Evolutionary conservation across 1,284 basidiomycete species (phyloP).

Genomic region (Sanghuangporus weigelae): DNA sequence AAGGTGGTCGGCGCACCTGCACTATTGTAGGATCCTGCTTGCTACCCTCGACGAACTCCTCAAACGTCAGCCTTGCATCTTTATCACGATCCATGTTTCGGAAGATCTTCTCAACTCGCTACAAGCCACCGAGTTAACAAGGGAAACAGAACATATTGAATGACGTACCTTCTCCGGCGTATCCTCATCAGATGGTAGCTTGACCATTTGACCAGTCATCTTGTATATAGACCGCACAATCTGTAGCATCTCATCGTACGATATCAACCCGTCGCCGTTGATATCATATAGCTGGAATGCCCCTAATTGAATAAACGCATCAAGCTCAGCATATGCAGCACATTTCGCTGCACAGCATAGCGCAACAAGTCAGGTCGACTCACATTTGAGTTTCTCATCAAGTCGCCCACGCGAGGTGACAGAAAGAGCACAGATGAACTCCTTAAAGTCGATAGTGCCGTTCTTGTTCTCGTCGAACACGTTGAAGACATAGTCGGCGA

Average conservation of each 20-base stretch:
- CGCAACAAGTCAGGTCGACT: constrained; percentile 16
- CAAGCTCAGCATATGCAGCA: constrained; percentile 16
- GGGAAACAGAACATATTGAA: background rate
- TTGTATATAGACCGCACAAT: constrained; percentile 97
- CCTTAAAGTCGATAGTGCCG: constrained; percentile 95
- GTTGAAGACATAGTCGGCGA: constrained; percentile 99
- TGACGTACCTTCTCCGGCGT: constrained; percentile 90
- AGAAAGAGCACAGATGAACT: constrained; percentile 97
- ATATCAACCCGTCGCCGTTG: constrained; percentile 94
- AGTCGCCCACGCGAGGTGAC: constrained; percentile 91
- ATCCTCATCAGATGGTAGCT: constrained; percentile 95
- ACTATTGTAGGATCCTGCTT: constrained; percentile 98
- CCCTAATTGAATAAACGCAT: constrained; percentile 51
- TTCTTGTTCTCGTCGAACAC: constrained; percentile 96
- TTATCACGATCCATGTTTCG: constrained; percentile 90
- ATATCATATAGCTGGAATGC: constrained; percentile 99
- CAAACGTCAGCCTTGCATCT: constrained; percentile 84
- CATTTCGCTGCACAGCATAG: constrained; percentile 18
- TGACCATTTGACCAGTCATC: constrained; percentile 99
- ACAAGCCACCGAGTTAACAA: constrained; percentile 16
- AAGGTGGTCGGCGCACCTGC: constrained; percentile 52
- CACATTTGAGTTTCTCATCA: constrained; percentile 99
- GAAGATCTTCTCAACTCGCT: constrained; percentile 98
- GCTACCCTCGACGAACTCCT: constrained; percentile 95
- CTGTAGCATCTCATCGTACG: constrained; percentile 97